Conservation (phyloP, 768 basidiomycete genomes). For the Lactifluus volemus region DNA sequence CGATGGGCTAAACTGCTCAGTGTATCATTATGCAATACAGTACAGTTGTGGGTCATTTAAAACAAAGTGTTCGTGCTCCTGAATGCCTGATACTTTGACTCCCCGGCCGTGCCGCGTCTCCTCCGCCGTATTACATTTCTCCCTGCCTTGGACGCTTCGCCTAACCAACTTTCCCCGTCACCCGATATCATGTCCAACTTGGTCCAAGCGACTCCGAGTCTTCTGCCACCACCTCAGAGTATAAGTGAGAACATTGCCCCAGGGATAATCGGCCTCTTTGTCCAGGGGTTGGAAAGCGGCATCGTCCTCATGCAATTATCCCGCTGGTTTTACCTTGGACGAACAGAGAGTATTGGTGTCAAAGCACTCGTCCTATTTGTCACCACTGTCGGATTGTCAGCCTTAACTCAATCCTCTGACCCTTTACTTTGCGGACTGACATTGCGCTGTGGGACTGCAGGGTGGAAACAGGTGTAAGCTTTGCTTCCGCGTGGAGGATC, state of each 20-base stretch:
- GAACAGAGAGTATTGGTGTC: not conserved
- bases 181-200: not conserved
- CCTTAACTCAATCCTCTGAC: not conserved
- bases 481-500: slow-evolving; percentile 2
- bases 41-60: not conserved
- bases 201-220: not conserved
- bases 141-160: not conserved
- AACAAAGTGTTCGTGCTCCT: not conserved
- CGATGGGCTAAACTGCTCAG: not conserved
- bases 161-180: not conserved
- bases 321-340: slow-evolving; percentile 4
- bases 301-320: slow-evolving; percentile 8
- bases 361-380: slow-evolving; percentile 3
- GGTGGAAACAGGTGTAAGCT: slow-evolving; percentile 1
- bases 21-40: not conserved
- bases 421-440: not conserved
- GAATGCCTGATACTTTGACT: not conserved
- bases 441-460: not conserved
- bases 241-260: not conserved
- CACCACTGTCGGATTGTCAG: slow-evolving; percentile 9
- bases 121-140: not conserved
- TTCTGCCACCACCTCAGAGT: not conserved
- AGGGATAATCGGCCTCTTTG: slow-evolving; percentile 6
- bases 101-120: not conserved
- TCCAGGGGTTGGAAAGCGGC: slow-evolving; percentile 11